These are phyloP conservation scores for Hysterangium stoloniferum DNA, from an alignment of 768 basidiomycete species.

Conservation along the genomic window DNA sequence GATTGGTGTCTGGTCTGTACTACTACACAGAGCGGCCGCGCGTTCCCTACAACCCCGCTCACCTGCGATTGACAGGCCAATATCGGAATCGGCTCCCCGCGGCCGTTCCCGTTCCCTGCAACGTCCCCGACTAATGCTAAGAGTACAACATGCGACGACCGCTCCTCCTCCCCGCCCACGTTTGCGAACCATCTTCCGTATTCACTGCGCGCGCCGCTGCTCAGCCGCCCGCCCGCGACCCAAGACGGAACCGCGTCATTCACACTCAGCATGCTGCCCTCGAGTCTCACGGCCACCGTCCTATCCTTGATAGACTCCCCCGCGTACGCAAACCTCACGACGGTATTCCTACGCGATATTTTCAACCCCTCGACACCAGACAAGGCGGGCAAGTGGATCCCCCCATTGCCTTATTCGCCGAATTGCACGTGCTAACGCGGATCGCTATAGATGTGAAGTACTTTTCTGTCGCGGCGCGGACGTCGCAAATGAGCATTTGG, in stretches of 20 bases:
- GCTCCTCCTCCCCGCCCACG: slow-evolving; percentile 4
- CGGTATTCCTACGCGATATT: slow-evolving; percentile 64
- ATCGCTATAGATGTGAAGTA: slow-evolving; percentile 57
- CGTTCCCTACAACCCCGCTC: not conserved
- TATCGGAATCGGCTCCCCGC: slow-evolving; percentile 68
- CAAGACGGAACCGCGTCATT: slow-evolving; percentile 16
- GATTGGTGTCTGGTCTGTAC: slow-evolving; percentile 87
- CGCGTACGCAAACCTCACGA: slow-evolving; percentile 90
- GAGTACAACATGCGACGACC: not conserved
- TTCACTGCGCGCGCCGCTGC: slow-evolving; percentile 35
- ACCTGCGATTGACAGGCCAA: slow-evolving; percentile 52
- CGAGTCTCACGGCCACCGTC: slow-evolving; percentile 80
- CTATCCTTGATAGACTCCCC: slow-evolving; percentile 91
- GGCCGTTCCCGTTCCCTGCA: slow-evolving; percentile 15
- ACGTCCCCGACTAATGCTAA: not conserved
- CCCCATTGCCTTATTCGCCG: not conserved
- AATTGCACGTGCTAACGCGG: not conserved
- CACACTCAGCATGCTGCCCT: slow-evolving; percentile 61
- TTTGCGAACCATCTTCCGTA: slow-evolving; percentile 24
- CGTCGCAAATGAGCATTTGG: slow-evolving; percentile 59
- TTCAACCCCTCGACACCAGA: slow-evolving; percentile 84
- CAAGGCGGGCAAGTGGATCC: slow-evolving; percentile 35
- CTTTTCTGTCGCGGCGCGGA: slow-evolving; percentile 83
- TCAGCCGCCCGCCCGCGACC: slow-evolving; percentile 15
- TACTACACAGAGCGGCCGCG: not conserved